phyloP scores from a whole-genome alignment of 164 flowering plant species.

The Saururus chinensis region DNA sequence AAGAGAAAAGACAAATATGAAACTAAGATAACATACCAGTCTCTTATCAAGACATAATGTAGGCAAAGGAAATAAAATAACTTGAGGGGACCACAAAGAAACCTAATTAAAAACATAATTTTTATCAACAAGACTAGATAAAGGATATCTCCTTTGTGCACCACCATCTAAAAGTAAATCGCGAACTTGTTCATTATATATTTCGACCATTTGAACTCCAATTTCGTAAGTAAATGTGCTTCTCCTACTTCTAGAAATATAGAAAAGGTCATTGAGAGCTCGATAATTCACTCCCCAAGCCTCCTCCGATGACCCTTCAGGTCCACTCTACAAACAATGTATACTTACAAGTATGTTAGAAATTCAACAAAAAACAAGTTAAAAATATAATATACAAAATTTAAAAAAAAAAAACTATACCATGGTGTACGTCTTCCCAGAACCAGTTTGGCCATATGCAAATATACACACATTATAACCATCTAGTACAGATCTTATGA shows the following conservation, averaged over 20 bases:
- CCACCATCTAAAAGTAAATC: slow-evolving; percentile 70
- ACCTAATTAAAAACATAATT: neutral
- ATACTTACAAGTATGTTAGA: neutral
- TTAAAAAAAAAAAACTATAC: slow-evolving; percentile 20
- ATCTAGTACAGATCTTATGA: slow-evolving; percentile 87
- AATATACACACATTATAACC: slow-evolving; percentile 95
- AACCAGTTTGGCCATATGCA: slow-evolving; percentile 99
- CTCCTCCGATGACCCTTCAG: slow-evolving; percentile 50
- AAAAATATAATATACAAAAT: neutral
- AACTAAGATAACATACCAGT: neutral
- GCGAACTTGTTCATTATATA: slow-evolving; percentile 94
- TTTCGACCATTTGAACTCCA: slow-evolving; percentile 91
- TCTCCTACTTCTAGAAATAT: slow-evolving; percentile 54
- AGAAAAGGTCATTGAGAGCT: slow-evolving; percentile 75
- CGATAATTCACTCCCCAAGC: slow-evolving; percentile 76
- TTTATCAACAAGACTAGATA: neutral
- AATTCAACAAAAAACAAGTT: neutral
- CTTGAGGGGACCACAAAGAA: neutral
- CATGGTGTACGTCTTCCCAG: slow-evolving; percentile 96
- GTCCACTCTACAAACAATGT: slow-evolving; percentile 50
- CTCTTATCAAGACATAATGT: neutral
- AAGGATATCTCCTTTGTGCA: slow-evolving; percentile 77
- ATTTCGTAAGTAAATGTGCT: slow-evolving; percentile 48
- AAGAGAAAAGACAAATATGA: too few relatives aligned
- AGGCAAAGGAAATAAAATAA: too few relatives aligned